Conservation (phyloP, 1,139 yeast species). For the Zygoascus sp. region DNA sequence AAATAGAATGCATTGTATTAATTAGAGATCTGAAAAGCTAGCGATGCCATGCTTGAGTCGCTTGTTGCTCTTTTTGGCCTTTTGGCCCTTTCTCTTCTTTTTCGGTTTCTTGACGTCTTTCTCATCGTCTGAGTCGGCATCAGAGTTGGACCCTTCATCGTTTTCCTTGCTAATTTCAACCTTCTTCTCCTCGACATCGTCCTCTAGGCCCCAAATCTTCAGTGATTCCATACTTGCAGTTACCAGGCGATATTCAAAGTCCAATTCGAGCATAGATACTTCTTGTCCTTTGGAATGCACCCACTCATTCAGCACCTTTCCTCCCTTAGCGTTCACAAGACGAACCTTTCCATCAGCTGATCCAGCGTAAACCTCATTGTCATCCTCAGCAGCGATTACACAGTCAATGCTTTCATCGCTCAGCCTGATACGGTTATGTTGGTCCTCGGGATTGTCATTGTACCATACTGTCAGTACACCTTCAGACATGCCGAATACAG, state of each 20-base stretch:
- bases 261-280: conserved; percentile 71
- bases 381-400: conserved; percentile 68
- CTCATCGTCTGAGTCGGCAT: conserved; percentile 7
- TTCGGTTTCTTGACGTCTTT: conserved; percentile 19
- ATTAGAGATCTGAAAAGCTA: neutral
- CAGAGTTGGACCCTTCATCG: conserved; percentile 13
- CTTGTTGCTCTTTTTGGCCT: conserved; percentile 37
- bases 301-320: conserved; percentile 46
- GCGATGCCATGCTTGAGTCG: conserved; percentile 14
- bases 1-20: neutral
- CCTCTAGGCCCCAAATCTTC: conserved; percentile 59
- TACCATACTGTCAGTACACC: conserved; percentile 95
- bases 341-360: conserved; percentile 76
- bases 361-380: conserved; percentile 77
- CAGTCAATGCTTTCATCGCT: conserved; percentile 76
- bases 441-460: conserved; percentile 56
- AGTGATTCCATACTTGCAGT: conserved; percentile 80
- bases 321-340: conserved; percentile 60
- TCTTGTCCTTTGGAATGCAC: conserved; percentile 61
- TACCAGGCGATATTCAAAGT: conserved; percentile 68
- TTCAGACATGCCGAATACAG: conserved; percentile 83
- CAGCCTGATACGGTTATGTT: conserved; percentile 70
- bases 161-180: conserved; percentile 25
- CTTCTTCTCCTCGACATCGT: conserved; percentile 26
- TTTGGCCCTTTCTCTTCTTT: conserved; percentile 25